Evolutionary conservation across 2,329 filamentous ascomycete species (phyloP).

Genomic region (Escovopsis weberi): DNA sequence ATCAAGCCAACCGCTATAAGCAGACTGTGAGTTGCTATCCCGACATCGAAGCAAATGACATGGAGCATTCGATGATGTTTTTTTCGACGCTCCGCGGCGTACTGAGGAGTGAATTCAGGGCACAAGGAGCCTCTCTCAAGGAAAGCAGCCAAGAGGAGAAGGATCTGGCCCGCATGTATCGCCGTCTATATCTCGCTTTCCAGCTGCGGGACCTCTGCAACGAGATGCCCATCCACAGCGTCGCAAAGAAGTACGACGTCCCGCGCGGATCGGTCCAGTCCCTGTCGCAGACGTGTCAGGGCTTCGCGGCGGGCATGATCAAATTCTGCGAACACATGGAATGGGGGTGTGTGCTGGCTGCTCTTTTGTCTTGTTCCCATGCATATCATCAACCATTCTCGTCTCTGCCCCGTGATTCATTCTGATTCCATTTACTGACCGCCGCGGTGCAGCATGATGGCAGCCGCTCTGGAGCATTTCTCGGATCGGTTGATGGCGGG

Average conservation of each 20-base stretch:
- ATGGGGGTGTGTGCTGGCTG: slow-evolving; percentile 37
- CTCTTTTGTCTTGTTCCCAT: too few species aligned
- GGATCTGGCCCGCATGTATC: slow-evolving; percentile 48
- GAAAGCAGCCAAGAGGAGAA: slow-evolving; percentile 47
- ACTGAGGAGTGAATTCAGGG: slow-evolving; percentile 27
- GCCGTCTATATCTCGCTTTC: slow-evolving; percentile 59
- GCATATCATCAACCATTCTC: too few species aligned
- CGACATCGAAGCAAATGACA: too few species aligned
- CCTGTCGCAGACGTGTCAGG: slow-evolving; percentile 59
- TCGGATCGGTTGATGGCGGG: slow-evolving; percentile 59
- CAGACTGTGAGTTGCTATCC: slow-evolving; percentile 36
- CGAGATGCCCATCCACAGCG: slow-evolving; percentile 54
- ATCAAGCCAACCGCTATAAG: slow-evolving; percentile 54
- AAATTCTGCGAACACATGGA: slow-evolving; percentile 68
- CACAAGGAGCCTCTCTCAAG: slow-evolving; percentile 49
- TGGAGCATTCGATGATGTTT: background rate
- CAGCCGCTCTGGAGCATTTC: slow-evolving; percentile 60
- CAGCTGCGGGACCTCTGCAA: slow-evolving; percentile 70
- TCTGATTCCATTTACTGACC: slow-evolving; percentile 2
- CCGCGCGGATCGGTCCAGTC: slow-evolving; percentile 58
- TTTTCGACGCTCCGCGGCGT: background rate
- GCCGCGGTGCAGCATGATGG: slow-evolving; percentile 40
- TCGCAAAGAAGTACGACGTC: slow-evolving; percentile 56
- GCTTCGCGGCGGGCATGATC: slow-evolving; percentile 65
- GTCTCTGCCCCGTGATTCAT: too few species aligned